Percentiles rank a stretch among this genome's conserved stretches.
Evolutionary conservation across 2,329 filamentous ascomycete species (phyloP).

Genomic region (Sclerotinia borealis): DNA sequence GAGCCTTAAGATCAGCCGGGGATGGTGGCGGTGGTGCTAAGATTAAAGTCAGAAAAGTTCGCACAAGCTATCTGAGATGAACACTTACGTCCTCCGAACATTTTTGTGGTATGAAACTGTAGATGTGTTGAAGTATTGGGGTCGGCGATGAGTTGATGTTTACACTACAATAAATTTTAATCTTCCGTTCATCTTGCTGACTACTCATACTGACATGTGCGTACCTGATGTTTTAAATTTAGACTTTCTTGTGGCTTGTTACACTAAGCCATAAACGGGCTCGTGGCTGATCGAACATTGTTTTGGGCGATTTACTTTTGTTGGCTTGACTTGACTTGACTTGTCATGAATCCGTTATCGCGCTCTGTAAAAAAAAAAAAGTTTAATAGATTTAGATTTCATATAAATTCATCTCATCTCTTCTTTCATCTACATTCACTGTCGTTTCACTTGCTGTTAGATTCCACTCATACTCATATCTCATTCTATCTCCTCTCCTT

Average conservation of each 20-base stretch:
- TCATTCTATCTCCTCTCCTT: not conserved
- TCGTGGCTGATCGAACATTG: not conserved
- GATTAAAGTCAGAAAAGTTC: slow-evolving; percentile 8
- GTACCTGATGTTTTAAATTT: not conserved
- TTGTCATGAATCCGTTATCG: not conserved
- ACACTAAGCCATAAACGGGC: not conserved
- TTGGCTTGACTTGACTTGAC: not conserved
- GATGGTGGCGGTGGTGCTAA: slow-evolving; percentile 60
- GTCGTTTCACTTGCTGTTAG: not conserved
- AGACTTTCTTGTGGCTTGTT: not conserved
- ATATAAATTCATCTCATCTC: not conserved
- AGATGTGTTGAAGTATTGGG: slow-evolving; percentile 3
- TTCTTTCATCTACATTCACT: not conserved
- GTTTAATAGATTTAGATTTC: not conserved
- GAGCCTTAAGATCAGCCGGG: slow-evolving; percentile 61
- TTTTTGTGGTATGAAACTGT: slow-evolving; percentile 33
- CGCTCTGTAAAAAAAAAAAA: not conserved
- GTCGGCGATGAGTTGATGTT: not conserved
- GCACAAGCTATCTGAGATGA: not conserved
- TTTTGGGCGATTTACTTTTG: not conserved
- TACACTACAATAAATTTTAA: slow-evolving; percentile 6
- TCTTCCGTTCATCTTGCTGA: not conserved
- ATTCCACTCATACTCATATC: not conserved
- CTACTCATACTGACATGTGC: not conserved
- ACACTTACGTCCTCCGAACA: slow-evolving; percentile 58